phyloP scores from a whole-genome alignment of 495 filamentous ascomycete genomes.

The Xylaria grammica region DNA sequence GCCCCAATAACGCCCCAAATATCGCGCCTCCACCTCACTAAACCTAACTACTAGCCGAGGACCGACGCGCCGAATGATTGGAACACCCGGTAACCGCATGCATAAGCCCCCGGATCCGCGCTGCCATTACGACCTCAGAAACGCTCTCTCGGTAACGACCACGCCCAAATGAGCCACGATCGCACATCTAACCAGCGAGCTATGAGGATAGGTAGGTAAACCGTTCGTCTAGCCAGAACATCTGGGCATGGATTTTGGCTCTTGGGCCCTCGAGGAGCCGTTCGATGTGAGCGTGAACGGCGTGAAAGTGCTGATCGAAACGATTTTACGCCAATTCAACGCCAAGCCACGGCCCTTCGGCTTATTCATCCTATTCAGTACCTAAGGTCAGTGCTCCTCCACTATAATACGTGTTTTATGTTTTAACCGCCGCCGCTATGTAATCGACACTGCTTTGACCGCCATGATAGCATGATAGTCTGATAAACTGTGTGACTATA shows the following conservation, averaged over 20 bases:
- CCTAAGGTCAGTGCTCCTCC: too few relatives aligned
- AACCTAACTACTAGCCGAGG: background rate
- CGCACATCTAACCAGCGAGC: background rate
- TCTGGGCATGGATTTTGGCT: too few relatives aligned
- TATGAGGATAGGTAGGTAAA: too few relatives aligned
- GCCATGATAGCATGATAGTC: background rate
- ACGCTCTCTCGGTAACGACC: slow-evolving; percentile 17
- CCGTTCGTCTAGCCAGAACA: background rate
- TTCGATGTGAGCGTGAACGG: too few relatives aligned
- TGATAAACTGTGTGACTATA: background rate
- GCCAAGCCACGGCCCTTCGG: too few relatives aligned
- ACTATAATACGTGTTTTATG: too few relatives aligned
- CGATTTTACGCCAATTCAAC: too few relatives aligned
- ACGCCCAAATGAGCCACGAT: slow-evolving; percentile 14
- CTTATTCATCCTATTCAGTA: too few relatives aligned
- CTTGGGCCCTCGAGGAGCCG: too few relatives aligned
- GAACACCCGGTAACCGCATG: slow-evolving; percentile 16
- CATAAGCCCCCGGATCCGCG: slow-evolving; percentile 25
- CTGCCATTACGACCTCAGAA: slow-evolving; percentile 20
- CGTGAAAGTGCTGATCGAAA: too few relatives aligned
- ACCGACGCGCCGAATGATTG: slow-evolving; percentile 19
- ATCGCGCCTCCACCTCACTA: background rate
- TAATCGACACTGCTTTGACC: slow-evolving; percentile 14
- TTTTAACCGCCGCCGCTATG: too few relatives aligned
- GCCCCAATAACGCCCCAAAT: too few relatives aligned